Evolutionary conservation across 2,329 filamentous ascomycete genomes (phyloP), one percentile per base, ranked within the genome.

Genomic region (Epicoccum sorghinum): DNA sequence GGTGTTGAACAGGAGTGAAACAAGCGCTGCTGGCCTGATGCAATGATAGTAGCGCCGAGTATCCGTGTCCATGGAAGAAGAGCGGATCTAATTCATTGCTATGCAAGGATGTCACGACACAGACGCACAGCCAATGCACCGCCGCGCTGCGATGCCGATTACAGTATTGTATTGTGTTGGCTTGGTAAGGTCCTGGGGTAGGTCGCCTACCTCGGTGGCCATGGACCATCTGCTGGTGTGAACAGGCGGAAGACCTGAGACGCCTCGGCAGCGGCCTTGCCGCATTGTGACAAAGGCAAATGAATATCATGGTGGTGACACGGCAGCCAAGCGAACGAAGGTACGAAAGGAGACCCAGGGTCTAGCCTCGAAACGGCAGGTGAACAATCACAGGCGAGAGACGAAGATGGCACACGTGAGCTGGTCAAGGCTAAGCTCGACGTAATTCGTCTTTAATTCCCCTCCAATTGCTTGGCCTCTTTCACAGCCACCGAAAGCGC

Each of bases 361-460:
- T 23, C 58, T 52, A 56, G 23, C 6, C 55, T 48, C 9, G 18
- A 51, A 18, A n/a, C 29, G 58, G 62, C 46, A 65, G 62, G 62
- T 60, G 57, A 37, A 24, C 30, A 18, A 29, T 44, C 24, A 14
- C 36, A 38, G 36, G 46, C 52, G 46, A 46, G 42, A 12, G 45
- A 57, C 38, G 37, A 38, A n/a, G 53, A 45, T 54, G 38, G 49
- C 42, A 47, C 59, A 61, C 61, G 61, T 65, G 61, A 63, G 62
- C 32, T 41, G 27, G 47, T 51, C 55, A 55, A 55, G 46, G 55
- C 60, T 52, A 47, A 53, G 57, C 52, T 44, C 36, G 45, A 24
- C 29, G 46, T 18, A 46, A 41, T 30, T 47, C 42, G 37, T 25
- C 30, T 40, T 13, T n/a, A 36, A 39, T 51, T 48, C 39, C 44